Evolutionary conservation across 352 stramenopile genomes (phyloP), one percentile per base, ranked within the genome.

Genomic region (Phytophthora foliorum): DNA sequence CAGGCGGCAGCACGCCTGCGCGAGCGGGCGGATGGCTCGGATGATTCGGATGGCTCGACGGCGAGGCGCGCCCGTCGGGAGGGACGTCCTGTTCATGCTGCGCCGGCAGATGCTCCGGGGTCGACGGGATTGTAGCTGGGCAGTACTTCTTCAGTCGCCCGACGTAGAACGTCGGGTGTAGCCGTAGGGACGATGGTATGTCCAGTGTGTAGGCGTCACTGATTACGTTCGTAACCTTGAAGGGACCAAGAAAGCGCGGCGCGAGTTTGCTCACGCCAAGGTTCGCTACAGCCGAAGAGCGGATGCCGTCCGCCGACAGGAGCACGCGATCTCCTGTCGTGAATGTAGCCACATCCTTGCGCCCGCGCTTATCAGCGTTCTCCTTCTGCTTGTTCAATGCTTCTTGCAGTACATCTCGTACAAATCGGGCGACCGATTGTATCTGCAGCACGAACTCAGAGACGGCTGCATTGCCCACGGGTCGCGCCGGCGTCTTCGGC

Each of bases 101-200:
- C 49, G 8, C 29, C 29, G 29, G 19, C 31, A 9, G 32, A 17
- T 13, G n/a, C 21, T 3, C 3, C 24, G 27, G 4, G 4, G 16
- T 11, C 51, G 16, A 41, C 32, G 24, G 51, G 9, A 41, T 49
- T 2, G 16, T 7, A 4, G 42, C 64, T 8, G 48, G 38, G 16
- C 60, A 27, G 50, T 80, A 76, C 2, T 32, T 22, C 19, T 69
- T 72, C 24, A 70, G 52, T 4, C 61, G 61, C 17, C 67, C 66
- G 57, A 80, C 57, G 57, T 80, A 76, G 58, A 80, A 74, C 45
- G 59, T 78, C 49, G 70, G 70, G 62, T 78, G 54, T 13, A 72
- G 50, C 1, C 29, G 50, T 32, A 73, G 63, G 1, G 27, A 41
- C 8, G 49, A 34, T 14, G 50, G 57, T 6, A 68, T 64, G 25